Percentiles rank a stretch among this genome's conserved stretches.
Conservation (phyloP, 2,329 filamentous ascomycete species). For the Cladophialophora chaetospira region DNA sequence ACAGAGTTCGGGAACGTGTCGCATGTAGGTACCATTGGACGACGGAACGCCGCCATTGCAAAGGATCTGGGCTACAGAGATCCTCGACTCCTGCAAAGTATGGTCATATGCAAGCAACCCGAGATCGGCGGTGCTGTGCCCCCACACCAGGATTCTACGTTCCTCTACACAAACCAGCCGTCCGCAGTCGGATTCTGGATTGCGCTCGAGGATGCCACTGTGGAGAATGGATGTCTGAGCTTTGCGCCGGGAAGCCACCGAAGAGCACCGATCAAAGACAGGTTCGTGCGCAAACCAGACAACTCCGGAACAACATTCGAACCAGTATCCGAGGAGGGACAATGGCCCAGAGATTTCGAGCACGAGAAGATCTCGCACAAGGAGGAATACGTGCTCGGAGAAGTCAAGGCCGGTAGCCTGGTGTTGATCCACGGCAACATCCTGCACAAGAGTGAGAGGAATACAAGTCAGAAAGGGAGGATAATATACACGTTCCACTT, state of each 20-base stretch:
- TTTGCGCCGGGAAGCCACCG: constrained; percentile 83
- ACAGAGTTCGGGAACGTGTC: constrained; percentile 63
- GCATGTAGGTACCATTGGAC: constrained; percentile 46
- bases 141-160: constrained; percentile 89
- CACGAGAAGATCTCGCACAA: constrained; percentile 39
- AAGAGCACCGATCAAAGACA: constrained; percentile 67
- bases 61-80: constrained; percentile 71
- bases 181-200: constrained; percentile 97
- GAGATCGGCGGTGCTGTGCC: constrained; percentile 91
- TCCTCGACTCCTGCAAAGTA: constrained; percentile 81
- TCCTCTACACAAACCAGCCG: constrained; percentile 86
- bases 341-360: constrained; percentile 62
- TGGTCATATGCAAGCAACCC: constrained; percentile 98
- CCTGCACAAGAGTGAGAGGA: constrained; percentile 94
- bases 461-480: constrained; percentile 78
- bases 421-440: constrained; percentile 95
- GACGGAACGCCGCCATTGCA: constrained; percentile 65
- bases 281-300: constrained; percentile 70
- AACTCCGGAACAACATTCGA: constrained; percentile 65
- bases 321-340: constrained; percentile 62
- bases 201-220: constrained; percentile 86
- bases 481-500: constrained; percentile 98
- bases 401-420: constrained; percentile 87
- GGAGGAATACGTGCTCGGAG: constrained; percentile 71
- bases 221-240: constrained; percentile 82